Conservation (phyloP, 2,329 filamentous ascomycete species). For the Fusarium albidum region DNA sequence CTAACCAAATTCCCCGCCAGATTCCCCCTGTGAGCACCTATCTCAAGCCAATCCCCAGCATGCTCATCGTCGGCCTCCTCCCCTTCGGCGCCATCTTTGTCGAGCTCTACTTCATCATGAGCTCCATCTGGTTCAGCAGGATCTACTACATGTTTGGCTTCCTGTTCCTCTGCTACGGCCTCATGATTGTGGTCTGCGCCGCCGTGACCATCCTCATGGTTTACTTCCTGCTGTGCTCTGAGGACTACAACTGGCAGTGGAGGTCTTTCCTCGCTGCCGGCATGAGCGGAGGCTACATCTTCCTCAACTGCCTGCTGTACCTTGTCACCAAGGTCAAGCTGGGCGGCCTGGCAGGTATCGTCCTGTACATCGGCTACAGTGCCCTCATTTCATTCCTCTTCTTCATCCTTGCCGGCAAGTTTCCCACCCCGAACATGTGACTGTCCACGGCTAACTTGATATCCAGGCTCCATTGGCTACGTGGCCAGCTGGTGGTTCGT, state of each 20-base stretch:
- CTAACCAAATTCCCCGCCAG: conserved; percentile 97
- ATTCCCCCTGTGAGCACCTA: conserved; percentile 87
- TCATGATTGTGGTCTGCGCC: conserved; percentile 96
- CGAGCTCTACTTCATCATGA: conserved; percentile 99
- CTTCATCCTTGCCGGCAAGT: conserved; percentile 91
- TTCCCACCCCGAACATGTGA: not conserved
- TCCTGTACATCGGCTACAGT: conserved; percentile 94
- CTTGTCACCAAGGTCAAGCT: conserved; percentile 89
- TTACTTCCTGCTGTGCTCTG: conserved; percentile 93
- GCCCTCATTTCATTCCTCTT: conserved; percentile 88
- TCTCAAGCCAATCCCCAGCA: conserved; percentile 85
- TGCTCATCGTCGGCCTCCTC: conserved; percentile 89
- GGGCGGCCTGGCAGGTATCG: conserved; percentile 82
- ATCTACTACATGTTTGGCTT: conserved; percentile 99
- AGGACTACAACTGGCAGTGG: conserved; percentile 99
- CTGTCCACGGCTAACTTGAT: conserved; percentile 23
- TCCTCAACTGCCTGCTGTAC: conserved; percentile 89
- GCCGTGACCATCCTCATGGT: conserved; percentile 93
- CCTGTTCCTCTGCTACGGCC: conserved; percentile 94
- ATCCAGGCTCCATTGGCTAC: conserved; percentile 89
- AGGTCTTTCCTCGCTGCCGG: conserved; percentile 91
- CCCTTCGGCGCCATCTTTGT: conserved; percentile 98
- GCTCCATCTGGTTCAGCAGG: conserved; percentile 96
- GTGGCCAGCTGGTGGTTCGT: conserved; percentile 95
- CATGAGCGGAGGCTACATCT: conserved; percentile 90